Evolutionary conservation across 345 rosid genomes (phyloP).

Genomic region (Fremontodendron californicum): DNA sequence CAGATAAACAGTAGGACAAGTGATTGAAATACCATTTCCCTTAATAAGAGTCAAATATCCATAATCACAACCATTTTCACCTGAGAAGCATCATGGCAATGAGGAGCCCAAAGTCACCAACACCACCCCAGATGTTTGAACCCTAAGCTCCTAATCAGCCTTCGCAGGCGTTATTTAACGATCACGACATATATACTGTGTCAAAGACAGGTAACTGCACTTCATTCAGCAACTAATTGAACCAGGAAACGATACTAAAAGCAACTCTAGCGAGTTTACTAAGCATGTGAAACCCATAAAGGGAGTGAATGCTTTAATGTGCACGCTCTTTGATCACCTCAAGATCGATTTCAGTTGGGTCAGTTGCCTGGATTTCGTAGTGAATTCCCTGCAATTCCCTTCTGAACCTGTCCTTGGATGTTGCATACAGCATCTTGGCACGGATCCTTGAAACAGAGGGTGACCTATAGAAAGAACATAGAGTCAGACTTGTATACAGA

Average conservation of each 20-base stretch:
- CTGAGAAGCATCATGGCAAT: constrained; percentile 47
- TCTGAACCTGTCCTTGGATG: too few relatives aligned
- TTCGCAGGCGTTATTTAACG: constrained; percentile 34
- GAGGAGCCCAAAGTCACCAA: constrained; percentile 21
- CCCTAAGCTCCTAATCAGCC: constrained; percentile 41
- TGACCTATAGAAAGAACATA: constrained; percentile 41
- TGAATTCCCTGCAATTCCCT: constrained; percentile 73
- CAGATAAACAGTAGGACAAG: background rate
- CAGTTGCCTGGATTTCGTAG: constrained; percentile 78
- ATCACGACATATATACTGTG: constrained; percentile 8
- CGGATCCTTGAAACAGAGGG: constrained; percentile 62
- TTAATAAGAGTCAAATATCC: constrained; percentile 12
- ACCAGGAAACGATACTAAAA: constrained; percentile 4
- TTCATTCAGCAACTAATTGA: constrained; percentile 15
- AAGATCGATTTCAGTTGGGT: constrained; percentile 75
- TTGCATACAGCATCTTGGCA: too few relatives aligned
- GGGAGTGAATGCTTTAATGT: too few relatives aligned
- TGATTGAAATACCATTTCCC: constrained; percentile 18
- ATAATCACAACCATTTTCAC: constrained; percentile 21
- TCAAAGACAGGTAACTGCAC: constrained; percentile 5
- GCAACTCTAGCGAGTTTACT: too few relatives aligned
- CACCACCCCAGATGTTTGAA: background rate
- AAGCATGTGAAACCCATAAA: too few relatives aligned
- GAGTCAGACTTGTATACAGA: background rate
- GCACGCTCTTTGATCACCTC: too few relatives aligned